Base-by-base conservation (phyloP, 2,329 filamentous ascomycete species). In the Xylaria sp. region DNA sequence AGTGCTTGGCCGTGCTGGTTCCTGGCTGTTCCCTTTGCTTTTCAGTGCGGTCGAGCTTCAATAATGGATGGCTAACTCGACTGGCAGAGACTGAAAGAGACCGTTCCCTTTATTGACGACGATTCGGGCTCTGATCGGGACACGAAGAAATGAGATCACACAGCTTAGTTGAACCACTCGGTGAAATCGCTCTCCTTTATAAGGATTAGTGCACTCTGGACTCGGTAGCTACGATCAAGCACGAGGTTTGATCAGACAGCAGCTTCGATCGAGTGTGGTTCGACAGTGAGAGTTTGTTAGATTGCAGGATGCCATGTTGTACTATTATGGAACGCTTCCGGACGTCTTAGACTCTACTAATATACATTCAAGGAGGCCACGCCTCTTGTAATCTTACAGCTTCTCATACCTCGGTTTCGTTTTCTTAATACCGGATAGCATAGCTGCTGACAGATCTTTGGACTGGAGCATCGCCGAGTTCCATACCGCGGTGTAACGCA, bases 401-500 rank as follows among this genome's bases (percentile, higher is more conserved):
- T 98, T 98, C 80, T 91, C 91, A 83, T 97, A 98, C 20, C 84
- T 92, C 13, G 94, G 91, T 78, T 88, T 94, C 73, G 85, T 90
- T 87, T 92, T 97, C 81, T 92, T 86, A 72, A 97, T 79, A 9
- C 92, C 92, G 48, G 92, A 93, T 78, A 92, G 78, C 78, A 98
- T 84, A 0, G 94, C 94, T 68, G 86, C 84, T 77, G 88, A 83
- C 52, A 97, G 87, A 84, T 98, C 95, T 62, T 85, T 84, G 7
- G 93, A 92, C 84, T 98, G 94, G 75, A 97, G 78, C 77, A 92
- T 92, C 2, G 90, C 92, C 74, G 89, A 88, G 78, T 98, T 98
- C 95, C 94, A 98, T 0, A 96, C 86, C 12, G 89, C 87, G 3
- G 94, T 97, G 80, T 97, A 98, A 67, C 89, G 88, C 79, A 98